Evolutionary conservation across 2,329 filamentous ascomycete genomes (phyloP), one percentile per base, ranked within the genome.

Genomic region (Neofusicoccum parvum): DNA sequence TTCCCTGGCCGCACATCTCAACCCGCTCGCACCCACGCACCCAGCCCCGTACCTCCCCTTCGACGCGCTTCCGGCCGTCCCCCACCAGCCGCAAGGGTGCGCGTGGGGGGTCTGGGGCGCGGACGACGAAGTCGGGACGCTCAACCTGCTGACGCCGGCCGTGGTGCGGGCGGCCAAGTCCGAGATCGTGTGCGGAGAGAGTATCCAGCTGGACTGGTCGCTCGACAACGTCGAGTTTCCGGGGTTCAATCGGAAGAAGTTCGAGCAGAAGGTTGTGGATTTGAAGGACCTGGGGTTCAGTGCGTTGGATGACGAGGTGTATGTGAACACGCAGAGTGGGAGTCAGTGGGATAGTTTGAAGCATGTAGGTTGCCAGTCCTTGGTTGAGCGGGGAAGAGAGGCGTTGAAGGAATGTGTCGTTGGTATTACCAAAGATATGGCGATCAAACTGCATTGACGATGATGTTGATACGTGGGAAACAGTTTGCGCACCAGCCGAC

Each of bases 71-170:
- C 74, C 74, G 0, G 73, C 72, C 56, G 71, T 75, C 4, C 70
- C 72, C 23, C 71, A 71, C 5, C 70, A 74, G 71, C 75, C 75
- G 0, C 74, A 76, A 32, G 74, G 74, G 9, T 75, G 69, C 56
- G 67, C 73, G 39, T 77, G 75, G 74, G 74, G 74, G 0, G 73
- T 73, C 23, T 68, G 75, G 23, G 74, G 73, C 7, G 73, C 73
- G 58, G 75, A n/a, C 1, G 53, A 56, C 20, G 53, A 56, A 5
- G n/a, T 56, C 17, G 53, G 53, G n/a, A 56, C 53, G 34, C 53
- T 56, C 32, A 56, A 56, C 39, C 53, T 56, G 54, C 34, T 54
- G 5, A 43, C 23, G 4, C 36, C 11, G 10, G 50, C 34, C 12
- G 17, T 34, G 7, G 50, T 65, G 49, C 36, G 27, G 27, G 50